Conservation (phyloP, 2,329 filamentous ascomycete genomes). For the Lasiodiplodia sp. region DNA sequence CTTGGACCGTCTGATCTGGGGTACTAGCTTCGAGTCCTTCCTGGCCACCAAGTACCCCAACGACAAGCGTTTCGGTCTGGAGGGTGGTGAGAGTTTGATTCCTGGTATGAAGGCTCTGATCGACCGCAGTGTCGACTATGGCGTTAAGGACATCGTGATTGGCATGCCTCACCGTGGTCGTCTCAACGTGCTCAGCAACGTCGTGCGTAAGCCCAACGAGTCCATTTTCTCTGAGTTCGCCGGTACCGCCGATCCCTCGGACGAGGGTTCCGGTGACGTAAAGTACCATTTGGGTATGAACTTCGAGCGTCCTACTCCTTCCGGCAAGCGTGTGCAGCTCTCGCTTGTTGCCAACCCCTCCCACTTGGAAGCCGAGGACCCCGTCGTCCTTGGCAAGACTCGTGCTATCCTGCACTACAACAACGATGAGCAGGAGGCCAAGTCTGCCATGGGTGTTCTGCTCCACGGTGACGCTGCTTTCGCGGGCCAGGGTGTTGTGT, state of each 20-base stretch:
- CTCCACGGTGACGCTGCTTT: conserved; percentile 98
- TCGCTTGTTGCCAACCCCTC: conserved; percentile 98
- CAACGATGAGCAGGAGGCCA: conserved; percentile 88
- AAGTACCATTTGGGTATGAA: conserved; percentile 99
- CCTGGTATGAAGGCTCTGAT: conserved; percentile 99
- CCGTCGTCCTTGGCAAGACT: conserved; percentile 96
- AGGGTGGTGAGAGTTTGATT: conserved; percentile 95
- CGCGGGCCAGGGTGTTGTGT: conserved; percentile 94
- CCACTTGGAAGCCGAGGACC: conserved; percentile 97
- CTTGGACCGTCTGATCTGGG: conserved; percentile 97
- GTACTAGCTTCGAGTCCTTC: conserved; percentile 96
- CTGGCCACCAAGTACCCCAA: conserved; percentile 98
- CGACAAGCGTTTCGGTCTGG: conserved; percentile 98
- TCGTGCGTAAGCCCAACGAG: conserved; percentile 98
- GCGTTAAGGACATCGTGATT: conserved; percentile 98
- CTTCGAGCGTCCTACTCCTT: conserved; percentile 97
- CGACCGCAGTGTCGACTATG: conserved; percentile 96
- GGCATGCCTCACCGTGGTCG: conserved; percentile 99
- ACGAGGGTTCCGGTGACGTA: conserved; percentile 97
- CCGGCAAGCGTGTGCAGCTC: conserved; percentile 98
- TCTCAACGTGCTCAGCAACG: conserved; percentile 97
- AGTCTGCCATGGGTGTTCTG: conserved; percentile 91
- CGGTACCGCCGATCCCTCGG: conserved; percentile 83
- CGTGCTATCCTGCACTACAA: conserved; percentile 99
- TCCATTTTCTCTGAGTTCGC: conserved; percentile 99